Base-by-base conservation (phyloP, 129 eudicot species). In the Tanacetum coccineum region DNA sequence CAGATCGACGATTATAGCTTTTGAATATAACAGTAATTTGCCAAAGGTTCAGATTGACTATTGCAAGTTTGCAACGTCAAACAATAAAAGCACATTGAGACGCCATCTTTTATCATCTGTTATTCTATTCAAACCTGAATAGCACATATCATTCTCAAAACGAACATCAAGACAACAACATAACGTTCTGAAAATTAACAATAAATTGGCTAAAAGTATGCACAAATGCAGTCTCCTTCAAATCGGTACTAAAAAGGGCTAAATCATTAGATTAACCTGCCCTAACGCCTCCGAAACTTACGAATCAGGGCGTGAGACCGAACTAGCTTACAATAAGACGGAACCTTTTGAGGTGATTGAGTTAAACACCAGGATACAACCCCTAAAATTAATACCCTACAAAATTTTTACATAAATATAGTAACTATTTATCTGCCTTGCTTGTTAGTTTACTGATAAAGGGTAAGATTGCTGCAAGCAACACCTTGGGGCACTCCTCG, bases 401-500 rank as follows among this genome's bases (percentile, higher is more conserved):
- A 51, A 68, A 60, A 50, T n/a, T 55, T 42, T 22, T 22, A 22
- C 19, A 57, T 46, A 59, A 20, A 36, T 7, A 14, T 13, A n/a
- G n/a, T n/a, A 46, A 55, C 71, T 73, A 64, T 45, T 73, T 65
- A 70, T 87, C 89, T 42, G 69, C 79, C 64, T 66, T 73, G 73
- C 59, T 66, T 57, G 85, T 46, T 15, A 86, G 66, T 80, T 73
- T 83, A 76, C 86, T 78, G 52, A 93, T 86, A 81, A 93, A 93
- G 22, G 99, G 99, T 44, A 82, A 60, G 15, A 93, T 74, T 53
- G 96, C 99, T 45, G 90, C 92, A 28, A 89, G 96, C 86, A 93
- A 71, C 52, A 90, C 95, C 79, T 84, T 84, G 30, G 99, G 95
- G 70, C 99, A 93, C 63, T 93, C 99, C 89, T 93, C 99, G 30